These are phyloP conservation scores for Myriosclerotinia scirpicola DNA, from an alignment of 2,329 filamentous ascomycete species.

Conservation along the genomic window DNA sequence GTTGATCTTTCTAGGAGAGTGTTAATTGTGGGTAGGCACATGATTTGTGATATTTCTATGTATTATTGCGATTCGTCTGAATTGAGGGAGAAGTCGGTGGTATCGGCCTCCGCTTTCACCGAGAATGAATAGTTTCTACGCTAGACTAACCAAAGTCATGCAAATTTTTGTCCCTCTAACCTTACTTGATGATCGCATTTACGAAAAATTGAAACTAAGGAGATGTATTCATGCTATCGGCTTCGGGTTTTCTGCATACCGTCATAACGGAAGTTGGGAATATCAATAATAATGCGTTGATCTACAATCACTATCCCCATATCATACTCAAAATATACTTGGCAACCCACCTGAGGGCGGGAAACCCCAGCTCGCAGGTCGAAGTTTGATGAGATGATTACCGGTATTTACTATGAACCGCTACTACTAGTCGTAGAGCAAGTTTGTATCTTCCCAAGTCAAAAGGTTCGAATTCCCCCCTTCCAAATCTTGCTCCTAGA, in stretches of 20 bases:
- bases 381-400: not conserved
- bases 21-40: not conserved
- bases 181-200: not conserved
- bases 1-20: not conserved
- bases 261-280: not conserved
- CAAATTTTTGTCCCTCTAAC: not conserved
- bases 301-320: not conserved
- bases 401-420: not conserved
- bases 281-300: not conserved
- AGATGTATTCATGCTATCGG: not conserved
- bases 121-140: not conserved
- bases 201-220: not conserved
- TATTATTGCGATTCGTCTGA: not conserved
- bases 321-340: not conserved
- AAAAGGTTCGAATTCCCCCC: not conserved
- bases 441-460: constrained; percentile 1
- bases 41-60: not conserved
- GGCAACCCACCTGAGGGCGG: not conserved
- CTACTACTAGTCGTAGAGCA: constrained; percentile 8
- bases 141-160: not conserved
- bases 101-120: constrained; percentile 16
- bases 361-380: constrained; percentile 6
- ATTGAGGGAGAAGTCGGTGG: constrained; percentile 7
- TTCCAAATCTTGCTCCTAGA: not conserved
- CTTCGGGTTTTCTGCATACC: not conserved